Evolutionary conservation across 1,139 yeast species (phyloP).

Genomic region (Kodamaea derodonti): DNA sequence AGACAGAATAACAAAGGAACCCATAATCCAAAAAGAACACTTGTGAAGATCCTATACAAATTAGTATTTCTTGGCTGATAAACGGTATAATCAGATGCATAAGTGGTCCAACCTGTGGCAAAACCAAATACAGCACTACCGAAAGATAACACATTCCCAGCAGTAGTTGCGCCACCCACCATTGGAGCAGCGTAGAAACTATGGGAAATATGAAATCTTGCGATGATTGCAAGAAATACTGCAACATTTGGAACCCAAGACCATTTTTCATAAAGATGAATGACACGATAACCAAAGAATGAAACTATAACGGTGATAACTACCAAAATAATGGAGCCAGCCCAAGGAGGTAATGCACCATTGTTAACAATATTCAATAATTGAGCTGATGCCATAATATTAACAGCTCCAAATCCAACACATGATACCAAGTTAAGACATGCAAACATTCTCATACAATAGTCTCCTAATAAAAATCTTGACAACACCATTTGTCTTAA

Average conservation of each 20-base stretch:
- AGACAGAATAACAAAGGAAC: conserved; percentile 69
- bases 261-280: conserved; percentile 80
- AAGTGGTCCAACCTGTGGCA: conserved; percentile 94
- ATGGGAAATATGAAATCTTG: conserved; percentile 64
- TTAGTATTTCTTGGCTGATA: conserved; percentile 68
- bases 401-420: conserved; percentile 95
- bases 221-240: conserved; percentile 73
- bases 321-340: conserved; percentile 75
- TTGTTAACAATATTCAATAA: conserved; percentile 72
- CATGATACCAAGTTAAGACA: conserved; percentile 78
- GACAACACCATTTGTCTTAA: conserved; percentile 85
- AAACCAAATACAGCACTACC: conserved; percentile 87
- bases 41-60: conserved; percentile 55
- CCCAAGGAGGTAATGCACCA: conserved; percentile 81
- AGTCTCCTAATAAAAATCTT: conserved; percentile 72
- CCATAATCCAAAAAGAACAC: conserved; percentile 60
- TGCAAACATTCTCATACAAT: conserved; percentile 73
- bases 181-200: conserved; percentile 47
- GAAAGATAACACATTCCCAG: conserved; percentile 76
- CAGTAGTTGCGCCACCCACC: conserved; percentile 55
- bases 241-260: conserved; percentile 82
- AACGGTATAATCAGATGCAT: conserved; percentile 88
- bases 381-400: conserved; percentile 87
- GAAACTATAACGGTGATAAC: conserved; percentile 68
- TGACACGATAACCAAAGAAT: conserved; percentile 81